Evolutionary conservation across 225 moss, liverwort and hornwort species (phyloP), one percentile per base, ranked within the genome.

Genomic region (Polytrichum commune): DNA sequence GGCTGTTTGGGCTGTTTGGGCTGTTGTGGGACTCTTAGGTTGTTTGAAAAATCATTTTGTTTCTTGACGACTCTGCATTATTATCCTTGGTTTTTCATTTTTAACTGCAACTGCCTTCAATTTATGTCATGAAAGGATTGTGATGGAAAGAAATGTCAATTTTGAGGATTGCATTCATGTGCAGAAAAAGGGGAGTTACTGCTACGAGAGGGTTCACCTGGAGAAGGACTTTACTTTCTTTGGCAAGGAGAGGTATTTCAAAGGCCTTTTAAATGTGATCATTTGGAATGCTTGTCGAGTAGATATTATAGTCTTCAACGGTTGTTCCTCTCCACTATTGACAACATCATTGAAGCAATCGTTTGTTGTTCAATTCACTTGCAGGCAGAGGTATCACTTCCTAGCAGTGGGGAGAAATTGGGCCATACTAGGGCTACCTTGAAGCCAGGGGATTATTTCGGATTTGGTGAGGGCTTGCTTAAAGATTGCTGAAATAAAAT

Each of bases 141-240:
- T 64, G 64, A 28, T 26, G 7, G 7, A 8, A 28, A 7, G 22
- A n/a, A 22, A 24, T 58, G 6, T n/a, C 58, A 58, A 23, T 24
- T 22, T 58, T 24, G 57, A 58, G 46, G 20, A 58, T 58, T 20
- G 58, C 24, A 72, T 62, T 61, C 61, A 22, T 56, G 24, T 73
- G 69, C 70, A 85, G 85, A 70, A 67, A 76, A 73, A 60, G 85
- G 85, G 54, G 85, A 82, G 62, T 26, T 76, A 56, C 79, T 85
- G 28, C 56, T 85, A 68, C 82, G 76, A 53, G 85, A 82, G 33
- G 85, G 85, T 22, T 68, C 76, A 32, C 76, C 76, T 55, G 85
- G 82, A 79, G 79, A 85, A 82, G 85, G 85, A 62, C 65, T 85
- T 27, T 85, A 85, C 69, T 79, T 82, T 70, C 81, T 85, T 65